phyloP scores from a whole-genome alignment of 2,329 filamentous ascomycete species.

The Calonectria pteridis region DNA sequence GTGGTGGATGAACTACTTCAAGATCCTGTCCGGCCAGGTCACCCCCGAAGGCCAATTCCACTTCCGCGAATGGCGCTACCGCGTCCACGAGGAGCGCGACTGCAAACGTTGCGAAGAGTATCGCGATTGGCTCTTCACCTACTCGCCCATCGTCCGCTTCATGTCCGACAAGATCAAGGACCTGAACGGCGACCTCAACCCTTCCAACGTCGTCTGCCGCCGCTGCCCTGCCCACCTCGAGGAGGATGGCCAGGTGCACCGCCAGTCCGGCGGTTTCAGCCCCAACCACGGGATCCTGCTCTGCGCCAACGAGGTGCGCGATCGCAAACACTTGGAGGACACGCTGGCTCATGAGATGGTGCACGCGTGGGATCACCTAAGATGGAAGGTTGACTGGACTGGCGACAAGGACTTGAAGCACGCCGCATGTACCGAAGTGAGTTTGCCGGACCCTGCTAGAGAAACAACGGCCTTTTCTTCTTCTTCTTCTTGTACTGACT shows the following conservation, averaged over 20 bases:
- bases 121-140: constrained; percentile 85
- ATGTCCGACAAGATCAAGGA: constrained; percentile 83
- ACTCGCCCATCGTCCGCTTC: constrained; percentile 90
- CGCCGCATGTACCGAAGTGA: constrained; percentile 92
- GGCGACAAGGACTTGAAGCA: constrained; percentile 81
- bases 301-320: constrained; percentile 90
- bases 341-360: constrained; percentile 98
- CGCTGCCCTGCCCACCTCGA: constrained; percentile 76
- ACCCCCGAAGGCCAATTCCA: constrained; percentile 76
- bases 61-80: constrained; percentile 84
- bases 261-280: constrained; percentile 84
- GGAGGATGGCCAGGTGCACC: constrained; percentile 71
- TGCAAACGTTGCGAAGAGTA: constrained; percentile 84
- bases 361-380: constrained; percentile 92
- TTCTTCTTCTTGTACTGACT: background rate
- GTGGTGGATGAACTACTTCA: constrained; percentile 89
- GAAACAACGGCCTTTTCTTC: no score
- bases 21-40: constrained; percentile 80
- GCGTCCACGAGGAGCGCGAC: constrained; percentile 80
- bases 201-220: constrained; percentile 82
- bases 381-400: constrained; percentile 90
- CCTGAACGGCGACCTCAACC: constrained; percentile 81
- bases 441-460: constrained; percentile 16
- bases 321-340: constrained; percentile 88
- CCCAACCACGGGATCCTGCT: constrained; percentile 89